These are phyloP conservation scores for Heliocybe sulcata DNA, from an alignment of 1,284 basidiomycete genomes.

Conservation along the genomic window DNA sequence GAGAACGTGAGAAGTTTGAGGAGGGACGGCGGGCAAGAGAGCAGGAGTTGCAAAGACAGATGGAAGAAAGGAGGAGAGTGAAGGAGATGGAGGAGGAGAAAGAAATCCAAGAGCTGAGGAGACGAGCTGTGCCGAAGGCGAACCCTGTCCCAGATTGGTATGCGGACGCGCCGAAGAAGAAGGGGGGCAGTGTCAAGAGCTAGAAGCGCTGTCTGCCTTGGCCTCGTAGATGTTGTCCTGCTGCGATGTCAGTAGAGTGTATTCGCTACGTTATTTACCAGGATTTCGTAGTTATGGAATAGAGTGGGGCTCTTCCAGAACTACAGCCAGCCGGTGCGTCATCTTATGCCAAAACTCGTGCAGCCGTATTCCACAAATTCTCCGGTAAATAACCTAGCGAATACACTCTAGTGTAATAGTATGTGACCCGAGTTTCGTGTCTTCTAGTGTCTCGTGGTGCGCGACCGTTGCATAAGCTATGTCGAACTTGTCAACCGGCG, in stretches of 20 bases:
- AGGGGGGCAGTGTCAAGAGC: background rate
- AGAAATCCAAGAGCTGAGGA: slow-evolving; percentile 50
- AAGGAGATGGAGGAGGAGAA: slow-evolving; percentile 46
- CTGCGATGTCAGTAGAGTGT: background rate
- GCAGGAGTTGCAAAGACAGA: slow-evolving; percentile 34
- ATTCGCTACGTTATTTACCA: too few relatives aligned
- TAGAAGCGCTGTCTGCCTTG: background rate
- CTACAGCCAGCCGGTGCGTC: too few relatives aligned
- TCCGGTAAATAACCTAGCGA: too few relatives aligned
- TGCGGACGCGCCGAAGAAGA: slow-evolving; percentile 42
- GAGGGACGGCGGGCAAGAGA: slow-evolving; percentile 47
- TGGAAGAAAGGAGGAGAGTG: slow-evolving; percentile 32
- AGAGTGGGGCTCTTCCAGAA: too few relatives aligned
- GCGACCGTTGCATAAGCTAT: background rate
- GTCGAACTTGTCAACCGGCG: background rate
- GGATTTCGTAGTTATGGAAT: too few relatives aligned
- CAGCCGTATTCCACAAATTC: too few relatives aligned
- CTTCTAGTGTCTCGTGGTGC: background rate
- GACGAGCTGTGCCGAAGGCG: slow-evolving; percentile 57
- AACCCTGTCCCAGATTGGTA: slow-evolving; percentile 73
- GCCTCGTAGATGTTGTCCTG: background rate
- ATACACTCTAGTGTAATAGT: background rate
- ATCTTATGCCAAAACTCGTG: too few relatives aligned
- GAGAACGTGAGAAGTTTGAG: slow-evolving; percentile 59
- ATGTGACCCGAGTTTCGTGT: background rate